phyloP scores from a whole-genome alignment of 2,329 filamentous ascomycete species.

The Rutstroemia sp. region DNA sequence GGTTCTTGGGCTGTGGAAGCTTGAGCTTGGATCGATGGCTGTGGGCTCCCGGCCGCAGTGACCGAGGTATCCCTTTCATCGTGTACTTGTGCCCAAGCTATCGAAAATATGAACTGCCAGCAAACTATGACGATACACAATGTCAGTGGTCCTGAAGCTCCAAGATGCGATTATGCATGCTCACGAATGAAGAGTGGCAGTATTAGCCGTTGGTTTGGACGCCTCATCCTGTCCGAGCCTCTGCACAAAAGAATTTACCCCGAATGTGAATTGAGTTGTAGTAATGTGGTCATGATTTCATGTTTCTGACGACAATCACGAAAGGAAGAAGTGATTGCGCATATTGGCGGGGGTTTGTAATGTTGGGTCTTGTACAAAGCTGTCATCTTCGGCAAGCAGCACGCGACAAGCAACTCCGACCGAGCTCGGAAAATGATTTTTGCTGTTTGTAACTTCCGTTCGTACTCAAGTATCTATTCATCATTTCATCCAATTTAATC shows the following conservation, averaged over 20 bases:
- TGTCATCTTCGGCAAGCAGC: constrained; percentile 21
- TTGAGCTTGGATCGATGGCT: constrained; percentile 22
- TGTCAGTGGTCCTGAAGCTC: constrained; percentile 2
- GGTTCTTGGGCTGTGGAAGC: constrained; percentile 23
- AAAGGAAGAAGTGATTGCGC: constrained; percentile 7
- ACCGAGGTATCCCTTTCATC: constrained; percentile 16
- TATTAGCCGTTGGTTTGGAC: constrained; percentile 21
- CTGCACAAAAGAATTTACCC: constrained; percentile 20
- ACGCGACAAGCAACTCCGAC: constrained; percentile 4
- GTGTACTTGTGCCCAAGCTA: constrained; percentile 17
- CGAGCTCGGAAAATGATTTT: background rate
- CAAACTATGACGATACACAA: constrained; percentile 19
- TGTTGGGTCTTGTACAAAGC: constrained; percentile 14
- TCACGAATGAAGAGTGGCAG: constrained; percentile 29
- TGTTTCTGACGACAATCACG: constrained; percentile 13
- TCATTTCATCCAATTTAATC: too few species aligned
- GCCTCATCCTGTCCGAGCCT: constrained; percentile 26
- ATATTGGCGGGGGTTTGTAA: constrained; percentile 13
- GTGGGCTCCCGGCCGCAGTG: constrained; percentile 19
- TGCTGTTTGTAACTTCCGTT: background rate
- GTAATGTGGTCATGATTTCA: constrained; percentile 21
- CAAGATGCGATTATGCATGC: constrained; percentile 8
- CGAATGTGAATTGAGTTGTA: constrained; percentile 18
- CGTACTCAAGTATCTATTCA: too few species aligned
- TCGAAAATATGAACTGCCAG: constrained; percentile 20